These are phyloP conservation scores for Rhazya stricta DNA, from an alignment of 257 asterid genomes.

Conservation along the genomic window DNA sequence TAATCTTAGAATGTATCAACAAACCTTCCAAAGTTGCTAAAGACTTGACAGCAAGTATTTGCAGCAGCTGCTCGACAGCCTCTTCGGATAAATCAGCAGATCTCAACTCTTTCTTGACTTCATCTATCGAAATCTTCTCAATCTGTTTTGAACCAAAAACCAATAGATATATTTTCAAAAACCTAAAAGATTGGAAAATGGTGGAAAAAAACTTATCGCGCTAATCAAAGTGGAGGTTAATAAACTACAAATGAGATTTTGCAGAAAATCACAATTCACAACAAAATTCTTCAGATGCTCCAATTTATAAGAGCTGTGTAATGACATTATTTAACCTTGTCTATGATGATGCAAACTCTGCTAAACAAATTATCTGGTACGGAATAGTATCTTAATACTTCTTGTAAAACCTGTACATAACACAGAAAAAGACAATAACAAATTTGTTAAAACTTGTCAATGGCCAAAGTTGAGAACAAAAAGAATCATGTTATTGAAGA, in stretches of 20 bases:
- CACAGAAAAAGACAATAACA: constrained; percentile 15
- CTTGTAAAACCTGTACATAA: constrained; percentile 80
- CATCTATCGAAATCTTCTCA: constrained; percentile 90
- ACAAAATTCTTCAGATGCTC: not conserved
- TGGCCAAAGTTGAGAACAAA: not conserved
- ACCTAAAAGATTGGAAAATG: not conserved
- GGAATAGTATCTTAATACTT: constrained; percentile 67
- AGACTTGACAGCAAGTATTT: constrained; percentile 74
- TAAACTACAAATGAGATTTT: not conserved
- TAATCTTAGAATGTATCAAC: not conserved
- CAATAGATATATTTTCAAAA: not conserved
- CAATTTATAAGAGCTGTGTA: not conserved
- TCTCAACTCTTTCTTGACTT: constrained; percentile 74
- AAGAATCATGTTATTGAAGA: constrained; percentile 2
- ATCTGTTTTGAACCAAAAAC: constrained; percentile 40
- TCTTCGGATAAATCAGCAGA: constrained; percentile 77
- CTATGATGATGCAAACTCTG: constrained; percentile 84
- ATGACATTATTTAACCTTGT: constrained; percentile 60
- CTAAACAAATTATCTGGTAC: constrained; percentile 70
- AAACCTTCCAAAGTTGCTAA: constrained; percentile 83
- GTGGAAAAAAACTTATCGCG: not conserved
- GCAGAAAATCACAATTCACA: not conserved
- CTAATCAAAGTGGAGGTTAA: not conserved
- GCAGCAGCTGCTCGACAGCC: constrained; percentile 78
- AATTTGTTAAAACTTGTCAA: not conserved